Evolutionary conservation across 2,329 filamentous ascomycete species (phyloP).

Genomic region (Elsinoe batatas): DNA sequence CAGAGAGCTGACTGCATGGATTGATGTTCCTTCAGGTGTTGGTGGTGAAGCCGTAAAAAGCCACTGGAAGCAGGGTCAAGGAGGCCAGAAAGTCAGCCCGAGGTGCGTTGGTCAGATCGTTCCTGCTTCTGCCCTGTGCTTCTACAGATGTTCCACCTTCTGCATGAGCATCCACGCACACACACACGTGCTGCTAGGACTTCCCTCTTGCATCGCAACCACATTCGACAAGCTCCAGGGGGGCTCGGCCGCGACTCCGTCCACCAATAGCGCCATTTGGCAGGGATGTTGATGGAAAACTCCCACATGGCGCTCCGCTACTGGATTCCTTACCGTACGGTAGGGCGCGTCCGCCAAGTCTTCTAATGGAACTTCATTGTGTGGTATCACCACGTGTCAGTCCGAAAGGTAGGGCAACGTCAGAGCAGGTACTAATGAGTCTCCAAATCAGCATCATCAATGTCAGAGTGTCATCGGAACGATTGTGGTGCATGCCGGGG

Average conservation of each 20-base stretch:
- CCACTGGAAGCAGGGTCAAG: not conserved
- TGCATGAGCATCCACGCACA: not conserved
- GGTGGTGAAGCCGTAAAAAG: not conserved
- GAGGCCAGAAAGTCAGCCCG: not conserved
- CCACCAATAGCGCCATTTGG: not conserved
- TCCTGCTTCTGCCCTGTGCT: not conserved
- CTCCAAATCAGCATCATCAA: not conserved
- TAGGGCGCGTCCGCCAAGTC: not conserved
- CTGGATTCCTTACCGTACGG: not conserved
- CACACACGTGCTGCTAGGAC: not conserved
- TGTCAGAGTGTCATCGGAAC: not conserved
- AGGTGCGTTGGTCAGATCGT: not conserved
- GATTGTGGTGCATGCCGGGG: not conserved
- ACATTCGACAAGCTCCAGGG: not conserved
- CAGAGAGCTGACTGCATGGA: not conserved
- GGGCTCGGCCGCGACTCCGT: not conserved
- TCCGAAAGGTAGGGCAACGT: not conserved
- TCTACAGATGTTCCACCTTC: not conserved
- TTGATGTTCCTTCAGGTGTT: not conserved
- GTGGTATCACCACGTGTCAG: not conserved
- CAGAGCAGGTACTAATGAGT: not conserved
- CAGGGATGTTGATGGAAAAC: not conserved
- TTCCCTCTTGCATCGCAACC: not conserved
- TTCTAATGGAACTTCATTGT: not conserved
- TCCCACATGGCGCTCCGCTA: not conserved